Conservation (phyloP, 176 grass and related monocot species). For the Ananas comosus region DNA sequence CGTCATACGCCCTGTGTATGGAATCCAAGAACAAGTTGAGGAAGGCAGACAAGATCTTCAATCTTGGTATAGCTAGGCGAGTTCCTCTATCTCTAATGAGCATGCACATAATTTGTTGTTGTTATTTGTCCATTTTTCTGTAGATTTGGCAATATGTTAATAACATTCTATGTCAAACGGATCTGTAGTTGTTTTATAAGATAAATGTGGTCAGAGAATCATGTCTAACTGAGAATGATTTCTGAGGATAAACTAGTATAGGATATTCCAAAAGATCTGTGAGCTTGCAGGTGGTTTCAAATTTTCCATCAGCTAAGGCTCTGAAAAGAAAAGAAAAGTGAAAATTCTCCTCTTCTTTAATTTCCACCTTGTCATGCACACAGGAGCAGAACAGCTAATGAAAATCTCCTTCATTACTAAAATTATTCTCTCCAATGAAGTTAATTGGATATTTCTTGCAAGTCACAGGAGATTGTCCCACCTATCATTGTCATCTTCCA, state of each 20-base stretch:
- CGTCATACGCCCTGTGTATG: constrained; percentile 50
- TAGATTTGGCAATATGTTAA: neutral
- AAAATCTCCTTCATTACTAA: too few relatives aligned
- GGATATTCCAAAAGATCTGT: too few relatives aligned
- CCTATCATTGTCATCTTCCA: too few relatives aligned
- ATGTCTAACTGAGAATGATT: neutral
- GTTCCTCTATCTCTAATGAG: neutral
- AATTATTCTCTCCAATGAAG: too few relatives aligned
- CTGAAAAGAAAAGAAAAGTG: too few relatives aligned
- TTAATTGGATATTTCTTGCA: neutral
- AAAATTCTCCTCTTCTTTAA: too few relatives aligned
- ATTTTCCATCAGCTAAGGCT: too few relatives aligned
- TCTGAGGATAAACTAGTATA: neutral
- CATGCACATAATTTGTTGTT: neutral
- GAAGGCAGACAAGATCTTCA: constrained; percentile 72
- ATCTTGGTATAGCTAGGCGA: constrained; percentile 83
- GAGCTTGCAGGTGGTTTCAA: too few relatives aligned
- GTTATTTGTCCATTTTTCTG: neutral
- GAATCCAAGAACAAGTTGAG: constrained; percentile 76
- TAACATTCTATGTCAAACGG: too few relatives aligned
- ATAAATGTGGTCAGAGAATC: neutral
- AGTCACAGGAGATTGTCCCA: neutral
- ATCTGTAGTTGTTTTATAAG: too few relatives aligned
- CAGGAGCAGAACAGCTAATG: too few relatives aligned
- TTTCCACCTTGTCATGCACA: too few relatives aligned